These are phyloP conservation scores for Hymenoscyphus repandus DNA, from an alignment of 2,329 filamentous ascomycete genomes.

Conservation along the genomic window DNA sequence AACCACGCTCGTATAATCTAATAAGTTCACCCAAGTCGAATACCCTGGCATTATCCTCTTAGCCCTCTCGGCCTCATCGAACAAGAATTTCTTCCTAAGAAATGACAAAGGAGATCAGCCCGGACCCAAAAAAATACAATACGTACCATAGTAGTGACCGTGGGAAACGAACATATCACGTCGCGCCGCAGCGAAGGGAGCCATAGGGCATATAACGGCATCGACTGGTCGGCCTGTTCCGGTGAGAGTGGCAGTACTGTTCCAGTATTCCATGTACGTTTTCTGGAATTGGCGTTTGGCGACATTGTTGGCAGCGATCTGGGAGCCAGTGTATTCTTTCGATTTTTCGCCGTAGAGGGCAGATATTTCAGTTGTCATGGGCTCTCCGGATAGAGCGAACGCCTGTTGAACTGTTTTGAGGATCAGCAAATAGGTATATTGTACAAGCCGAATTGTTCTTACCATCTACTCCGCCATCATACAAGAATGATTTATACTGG, in stretches of 20 bases:
- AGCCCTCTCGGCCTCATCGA: conserved; percentile 11
- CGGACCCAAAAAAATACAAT: neutral
- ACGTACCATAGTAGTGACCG: conserved; percentile 37
- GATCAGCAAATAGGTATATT: neutral
- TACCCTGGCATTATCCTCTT: conserved; percentile 19
- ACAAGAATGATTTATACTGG: conserved; percentile 37
- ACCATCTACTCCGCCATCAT: conserved; percentile 46
- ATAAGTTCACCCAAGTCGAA: conserved; percentile 35
- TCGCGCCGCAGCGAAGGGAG: conserved; percentile 44
- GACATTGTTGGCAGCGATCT: conserved; percentile 38
- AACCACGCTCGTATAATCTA: conserved; percentile 55
- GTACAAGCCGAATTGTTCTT: too few species aligned
- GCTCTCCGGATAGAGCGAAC: conserved; percentile 51
- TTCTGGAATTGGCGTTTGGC: conserved; percentile 50
- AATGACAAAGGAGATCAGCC: conserved; percentile 5
- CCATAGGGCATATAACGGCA: conserved; percentile 45
- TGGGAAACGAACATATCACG: conserved; percentile 43
- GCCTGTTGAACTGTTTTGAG: conserved; percentile 35
- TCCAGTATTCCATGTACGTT: conserved; percentile 50
- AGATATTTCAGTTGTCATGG: conserved; percentile 28
- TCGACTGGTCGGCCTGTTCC: conserved; percentile 44
- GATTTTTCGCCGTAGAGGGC: conserved; percentile 29
- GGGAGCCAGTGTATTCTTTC: conserved; percentile 27
- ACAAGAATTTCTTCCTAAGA: conserved; percentile 10
- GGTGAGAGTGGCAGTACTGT: conserved; percentile 20